These are phyloP conservation scores for Elongisporangium anandrum DNA, from an alignment of 352 stramenopile species.

Conservation along the genomic window DNA sequence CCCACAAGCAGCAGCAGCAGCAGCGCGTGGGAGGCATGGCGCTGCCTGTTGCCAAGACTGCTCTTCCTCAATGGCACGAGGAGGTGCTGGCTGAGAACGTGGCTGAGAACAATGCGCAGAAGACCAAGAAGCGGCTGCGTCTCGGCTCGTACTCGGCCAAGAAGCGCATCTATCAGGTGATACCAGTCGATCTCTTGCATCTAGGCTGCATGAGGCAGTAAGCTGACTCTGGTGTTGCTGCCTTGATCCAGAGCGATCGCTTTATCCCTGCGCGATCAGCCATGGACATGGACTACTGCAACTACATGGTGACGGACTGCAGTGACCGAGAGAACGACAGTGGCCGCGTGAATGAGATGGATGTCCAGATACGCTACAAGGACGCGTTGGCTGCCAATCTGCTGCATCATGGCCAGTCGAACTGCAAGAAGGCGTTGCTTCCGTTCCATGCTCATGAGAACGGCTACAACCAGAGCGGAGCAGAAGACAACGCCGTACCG, in stretches of 20 bases:
- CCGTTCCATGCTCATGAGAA: slow-evolving; percentile 13
- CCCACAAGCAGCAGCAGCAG: not conserved
- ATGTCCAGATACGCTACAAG: slow-evolving; percentile 20
- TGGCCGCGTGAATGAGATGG: not conserved
- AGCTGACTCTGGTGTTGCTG: no score
- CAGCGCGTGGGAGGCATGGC: slow-evolving; percentile 13
- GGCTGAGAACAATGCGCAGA: not conserved
- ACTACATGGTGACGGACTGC: slow-evolving; percentile 22
- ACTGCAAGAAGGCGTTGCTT: slow-evolving; percentile 15
- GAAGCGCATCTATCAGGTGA: slow-evolving; percentile 14
- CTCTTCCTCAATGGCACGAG: slow-evolving; percentile 24
- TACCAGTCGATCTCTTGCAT: not conserved
- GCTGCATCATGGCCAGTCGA: slow-evolving; percentile 12
- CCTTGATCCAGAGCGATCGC: slow-evolving; percentile 24
- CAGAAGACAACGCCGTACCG: not conserved
- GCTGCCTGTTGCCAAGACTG: slow-evolving; percentile 12
- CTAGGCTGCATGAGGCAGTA: no score
- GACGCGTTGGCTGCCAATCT: slow-evolving; percentile 31
- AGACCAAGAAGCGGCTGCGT: slow-evolving; percentile 20
- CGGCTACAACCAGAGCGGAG: not conserved
- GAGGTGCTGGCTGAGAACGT: slow-evolving; percentile 15
- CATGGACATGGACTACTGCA: slow-evolving; percentile 47
- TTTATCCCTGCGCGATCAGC: slow-evolving; percentile 36
- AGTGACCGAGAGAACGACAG: not conserved
- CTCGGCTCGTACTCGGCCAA: slow-evolving; percentile 2